Evolutionary conservation across 805 yeast genomes (phyloP).

Genomic region (Cyberlindnera bimundalis): DNA sequence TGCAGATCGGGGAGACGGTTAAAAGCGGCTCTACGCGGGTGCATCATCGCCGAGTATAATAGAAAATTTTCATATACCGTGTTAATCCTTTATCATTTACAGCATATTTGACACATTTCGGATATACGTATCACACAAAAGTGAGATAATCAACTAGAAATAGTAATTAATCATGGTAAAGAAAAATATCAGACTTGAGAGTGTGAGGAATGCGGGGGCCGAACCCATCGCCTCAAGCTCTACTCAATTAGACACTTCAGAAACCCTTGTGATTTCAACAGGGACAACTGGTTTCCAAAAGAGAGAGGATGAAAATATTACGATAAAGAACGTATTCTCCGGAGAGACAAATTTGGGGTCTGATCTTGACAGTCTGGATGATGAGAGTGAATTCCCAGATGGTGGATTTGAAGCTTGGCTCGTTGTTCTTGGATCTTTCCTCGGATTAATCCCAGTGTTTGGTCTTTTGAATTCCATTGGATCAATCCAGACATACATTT

Average conservation of each 20-base stretch:
- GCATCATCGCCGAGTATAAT: too few species aligned
- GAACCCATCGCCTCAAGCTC: background rate
- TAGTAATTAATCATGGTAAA: too few species aligned
- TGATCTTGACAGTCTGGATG: slow-evolving; percentile 13
- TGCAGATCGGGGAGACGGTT: background rate
- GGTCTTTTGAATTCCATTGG: slow-evolving; percentile 64
- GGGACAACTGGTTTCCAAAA: slow-evolving; percentile 11
- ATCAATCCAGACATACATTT: slow-evolving; percentile 61
- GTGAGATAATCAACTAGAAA: too few species aligned
- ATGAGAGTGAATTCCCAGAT: slow-evolving; percentile 38
- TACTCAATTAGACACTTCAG: background rate
- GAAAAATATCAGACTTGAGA: background rate
- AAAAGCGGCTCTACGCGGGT: background rate
- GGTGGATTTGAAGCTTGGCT: slow-evolving; percentile 57
- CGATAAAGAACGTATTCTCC: slow-evolving; percentile 12
- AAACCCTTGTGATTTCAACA: background rate
- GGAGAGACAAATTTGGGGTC: slow-evolving; percentile 3
- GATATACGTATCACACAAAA: too few species aligned
- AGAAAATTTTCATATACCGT: too few species aligned
- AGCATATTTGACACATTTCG: too few species aligned
- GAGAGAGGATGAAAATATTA: slow-evolving; percentile 1
- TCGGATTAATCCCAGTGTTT: slow-evolving; percentile 55
- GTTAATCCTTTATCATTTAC: too few species aligned
- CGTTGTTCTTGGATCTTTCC: slow-evolving; percentile 58
- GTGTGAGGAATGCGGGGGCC: background rate